Base-by-base conservation (phyloP, 371 early-diverging fungal species). In the Chytridium lagenaria region DNA sequence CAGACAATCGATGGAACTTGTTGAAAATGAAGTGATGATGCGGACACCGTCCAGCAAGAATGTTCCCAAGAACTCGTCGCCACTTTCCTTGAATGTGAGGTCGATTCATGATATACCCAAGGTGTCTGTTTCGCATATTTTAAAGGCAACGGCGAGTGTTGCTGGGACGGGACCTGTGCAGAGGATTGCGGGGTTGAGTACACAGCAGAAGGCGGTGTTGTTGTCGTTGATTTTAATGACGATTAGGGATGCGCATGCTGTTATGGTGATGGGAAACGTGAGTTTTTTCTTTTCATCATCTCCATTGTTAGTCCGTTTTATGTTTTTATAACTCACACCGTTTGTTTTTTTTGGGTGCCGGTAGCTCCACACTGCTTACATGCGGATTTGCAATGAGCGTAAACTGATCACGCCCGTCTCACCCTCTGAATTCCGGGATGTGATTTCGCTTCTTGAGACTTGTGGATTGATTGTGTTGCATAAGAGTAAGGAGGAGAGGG, bases 191-290 rank as follows among this genome's bases (percentile, higher is more conserved):
- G 85, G 81, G 5, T 77, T 95, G 50, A 92, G 89, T 68, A 78
- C 93, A 28, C 95, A 95, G 72, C 93, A 92, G 71, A 92, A 94
- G 80, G 84, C 94, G 39, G 90, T 93, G 3, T 78, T 96, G 15
- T 61, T 71, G 19, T 61, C 77, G 30, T 52, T 78, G 1, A 39
- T 77, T 2, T 50, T 80, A 19, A 44, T 79, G 69, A 57, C n/a
- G 37, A 33, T 28, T 33, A 39, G 23, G 23, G 50, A 52, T 28
- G 28, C 36, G 28, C 57, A 28, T 3, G 12, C 55, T 36, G 73
- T 73, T 30, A 50, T 71, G 26, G 50, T 50, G 15, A n/a, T 74
- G 33, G 52, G 57, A 55, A 82, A 79, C 59, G 75, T 81, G 71
- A 1, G 36, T 38, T 15, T 36, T 34, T 31, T 44, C 44, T 19